A percentile compares a stretch with the other conserved stretches of the same genome.
phyloP scores from a whole-genome alignment of 2,329 filamentous ascomycete genomes.

The Pseudogymnoascus sp. region DNA sequence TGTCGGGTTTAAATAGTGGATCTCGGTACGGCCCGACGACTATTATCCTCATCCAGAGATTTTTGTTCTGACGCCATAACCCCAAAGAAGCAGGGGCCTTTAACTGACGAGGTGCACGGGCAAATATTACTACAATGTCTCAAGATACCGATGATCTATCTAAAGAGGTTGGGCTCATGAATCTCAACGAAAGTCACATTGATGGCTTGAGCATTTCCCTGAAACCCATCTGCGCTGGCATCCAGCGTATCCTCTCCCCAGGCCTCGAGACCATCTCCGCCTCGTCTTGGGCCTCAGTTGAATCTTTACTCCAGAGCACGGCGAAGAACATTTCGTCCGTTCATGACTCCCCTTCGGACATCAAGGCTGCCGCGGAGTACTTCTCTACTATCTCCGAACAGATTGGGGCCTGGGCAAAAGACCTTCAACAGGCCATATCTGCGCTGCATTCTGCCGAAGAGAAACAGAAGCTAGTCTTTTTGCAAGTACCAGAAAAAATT shows the following conservation, averaged over 20 bases:
- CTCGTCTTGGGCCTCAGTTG: not conserved
- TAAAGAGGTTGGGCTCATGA: slow-evolving; percentile 1
- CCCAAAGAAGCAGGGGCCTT: not conserved
- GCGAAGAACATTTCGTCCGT: not conserved
- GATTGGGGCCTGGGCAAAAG: not conserved
- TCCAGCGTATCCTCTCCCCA: not conserved
- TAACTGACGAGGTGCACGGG: not conserved
- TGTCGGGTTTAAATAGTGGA: slow-evolving; percentile 1
- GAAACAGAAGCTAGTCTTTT: not conserved
- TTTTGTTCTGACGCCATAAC: slow-evolving; percentile 1
- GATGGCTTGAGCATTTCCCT: slow-evolving; percentile 4
- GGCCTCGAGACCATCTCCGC: not conserved
- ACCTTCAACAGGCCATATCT: slow-evolving; percentile 1
- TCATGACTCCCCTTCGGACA: not conserved
- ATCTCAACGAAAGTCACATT: not conserved
- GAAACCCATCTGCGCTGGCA: not conserved
- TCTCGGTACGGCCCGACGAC: slow-evolving; percentile 4
- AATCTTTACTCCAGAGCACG: not conserved
- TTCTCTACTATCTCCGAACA: not conserved
- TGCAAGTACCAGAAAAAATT: not conserved
- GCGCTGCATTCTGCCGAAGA: not conserved
- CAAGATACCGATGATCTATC: slow-evolving; percentile 5
- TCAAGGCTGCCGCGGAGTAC: not conserved
- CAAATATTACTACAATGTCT: not conserved
- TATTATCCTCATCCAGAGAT: slow-evolving; percentile 2